Percentiles rank a stretch among this genome's conserved stretches.
Conservation (phyloP, 2,329 filamentous ascomycete genomes). For the Neopestalotiopsis sp. region DNA sequence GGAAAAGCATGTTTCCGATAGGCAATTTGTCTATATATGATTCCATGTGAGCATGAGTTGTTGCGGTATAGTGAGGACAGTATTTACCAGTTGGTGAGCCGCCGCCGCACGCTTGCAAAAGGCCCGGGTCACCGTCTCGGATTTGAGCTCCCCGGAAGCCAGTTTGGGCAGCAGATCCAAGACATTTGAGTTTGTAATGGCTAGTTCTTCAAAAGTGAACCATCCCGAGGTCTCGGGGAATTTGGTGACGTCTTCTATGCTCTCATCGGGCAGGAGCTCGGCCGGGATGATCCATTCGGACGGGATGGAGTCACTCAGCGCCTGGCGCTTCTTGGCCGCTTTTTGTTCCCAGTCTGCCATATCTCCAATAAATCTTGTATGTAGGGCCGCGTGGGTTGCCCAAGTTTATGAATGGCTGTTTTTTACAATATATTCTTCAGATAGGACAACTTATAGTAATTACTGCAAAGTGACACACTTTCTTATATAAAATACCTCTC, state of each 20-base stretch:
- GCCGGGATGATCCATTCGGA: slow-evolving; percentile 61
- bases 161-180: slow-evolving; percentile 41
- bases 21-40: slow-evolving; percentile 48
- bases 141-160: slow-evolving; percentile 42
- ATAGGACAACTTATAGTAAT: background rate
- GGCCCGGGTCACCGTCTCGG: slow-evolving; percentile 40
- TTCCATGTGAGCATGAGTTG: background rate
- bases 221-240: slow-evolving; percentile 65
- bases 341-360: slow-evolving; percentile 45
- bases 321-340: slow-evolving; percentile 48
- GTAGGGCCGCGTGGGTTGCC: no score
- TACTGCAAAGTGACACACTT: background rate
- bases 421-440: no score
- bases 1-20: slow-evolving; percentile 61
- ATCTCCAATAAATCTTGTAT: background rate
- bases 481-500: background rate
- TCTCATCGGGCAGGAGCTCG: slow-evolving; percentile 56
- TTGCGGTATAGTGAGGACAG: background rate
- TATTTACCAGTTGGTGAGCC: slow-evolving; percentile 42
- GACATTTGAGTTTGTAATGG: slow-evolving; percentile 42
- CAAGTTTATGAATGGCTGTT: no score
- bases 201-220: slow-evolving; percentile 54
- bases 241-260: slow-evolving; percentile 59
- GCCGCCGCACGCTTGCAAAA: slow-evolving; percentile 46
- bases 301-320: slow-evolving; percentile 56